Base-by-base conservation (phyloP, 2,329 filamentous ascomycete species). In the Neurospora crassa region DNA sequence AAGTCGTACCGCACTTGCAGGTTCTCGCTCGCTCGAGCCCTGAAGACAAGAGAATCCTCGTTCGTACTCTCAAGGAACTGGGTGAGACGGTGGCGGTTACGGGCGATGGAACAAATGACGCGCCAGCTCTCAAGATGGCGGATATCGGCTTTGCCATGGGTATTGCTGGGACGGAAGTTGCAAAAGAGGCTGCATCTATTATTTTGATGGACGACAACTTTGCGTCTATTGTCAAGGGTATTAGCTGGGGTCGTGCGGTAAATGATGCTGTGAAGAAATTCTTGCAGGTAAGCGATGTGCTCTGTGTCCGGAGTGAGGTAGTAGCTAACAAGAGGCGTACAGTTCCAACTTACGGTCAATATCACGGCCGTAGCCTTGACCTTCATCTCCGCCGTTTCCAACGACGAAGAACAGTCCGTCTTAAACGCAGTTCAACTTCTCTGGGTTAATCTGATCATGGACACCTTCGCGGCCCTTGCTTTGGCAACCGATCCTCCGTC, bases 381-480 rank as follows among this genome's bases (percentile, higher is more conserved):
- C 0, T 94, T 94, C 75, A 88, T 94, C 71, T 91, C 91, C 2
- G 89, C 91, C 18, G 90, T 94, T n/a, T 86, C 88, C 45, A 91
- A 84, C 78, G 77, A 77, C 7, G 78, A 87, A 1, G 89, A 92
- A 77, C 77, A 85, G 72, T 92, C 91, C 69, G 91, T 93, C 5
- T 82, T 94, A 68, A 92, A 86, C 29, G 91, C 91, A n/a, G 91
- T 94, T 18, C 91, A 94, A 80, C 85, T 94, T 71, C 86, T 94
- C 24, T 94, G 91, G 91, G 91, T 94, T 75, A 94, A 94, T 75
- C 83, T 94, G 72, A 94, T 94, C 79, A 94, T 94, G 91, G 91
- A 94, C 77, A 94, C 91, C 0, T 92, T 94, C 78, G 92, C 91
- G 40, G 91, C 91, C 34, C 83, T 93, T n/a, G 91, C 91, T 34